Evolutionary conservation across 495 filamentous ascomycete species (phyloP).

Genomic region (Aspergillus haitiensis): DNA sequence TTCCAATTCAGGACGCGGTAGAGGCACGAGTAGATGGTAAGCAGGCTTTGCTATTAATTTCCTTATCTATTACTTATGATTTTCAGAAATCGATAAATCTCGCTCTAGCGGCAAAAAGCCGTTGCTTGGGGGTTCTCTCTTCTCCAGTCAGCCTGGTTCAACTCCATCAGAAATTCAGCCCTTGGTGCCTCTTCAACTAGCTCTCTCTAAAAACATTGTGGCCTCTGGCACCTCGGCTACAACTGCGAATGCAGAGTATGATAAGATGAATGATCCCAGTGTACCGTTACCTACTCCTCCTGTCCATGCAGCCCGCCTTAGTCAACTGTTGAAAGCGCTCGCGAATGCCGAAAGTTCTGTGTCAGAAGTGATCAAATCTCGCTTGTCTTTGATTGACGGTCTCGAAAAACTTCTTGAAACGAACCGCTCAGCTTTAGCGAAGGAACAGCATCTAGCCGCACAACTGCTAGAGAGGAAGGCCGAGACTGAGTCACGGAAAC

Average conservation of each 20-base stretch:
- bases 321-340: slow-evolving; percentile 79
- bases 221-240: slow-evolving; percentile 60
- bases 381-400: slow-evolving; percentile 70
- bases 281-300: slow-evolving; percentile 70
- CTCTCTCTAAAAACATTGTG: slow-evolving; percentile 66
- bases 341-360: slow-evolving; percentile 91
- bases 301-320: slow-evolving; percentile 88
- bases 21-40: slow-evolving; percentile 78
- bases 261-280: slow-evolving; percentile 71
- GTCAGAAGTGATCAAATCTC: slow-evolving; percentile 84
- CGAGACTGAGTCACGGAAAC: slow-evolving; percentile 72
- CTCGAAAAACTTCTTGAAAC: slow-evolving; percentile 79
- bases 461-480: slow-evolving; percentile 60
- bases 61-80: slow-evolving; percentile 11
- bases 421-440: slow-evolving; percentile 66
- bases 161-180: slow-evolving; percentile 76
- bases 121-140: slow-evolving; percentile 69
- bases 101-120: slow-evolving; percentile 66
- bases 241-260: slow-evolving; percentile 74
- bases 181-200: slow-evolving; percentile 68
- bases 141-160: slow-evolving; percentile 53
- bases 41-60: slow-evolving; percentile 7
- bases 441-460: slow-evolving; percentile 63
- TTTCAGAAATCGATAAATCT: slow-evolving; percentile 73
- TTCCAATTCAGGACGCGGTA: slow-evolving; percentile 70